phyloP scores from a whole-genome alignment of 768 basidiomycete genomes.

The Suillus luteus region DNA sequence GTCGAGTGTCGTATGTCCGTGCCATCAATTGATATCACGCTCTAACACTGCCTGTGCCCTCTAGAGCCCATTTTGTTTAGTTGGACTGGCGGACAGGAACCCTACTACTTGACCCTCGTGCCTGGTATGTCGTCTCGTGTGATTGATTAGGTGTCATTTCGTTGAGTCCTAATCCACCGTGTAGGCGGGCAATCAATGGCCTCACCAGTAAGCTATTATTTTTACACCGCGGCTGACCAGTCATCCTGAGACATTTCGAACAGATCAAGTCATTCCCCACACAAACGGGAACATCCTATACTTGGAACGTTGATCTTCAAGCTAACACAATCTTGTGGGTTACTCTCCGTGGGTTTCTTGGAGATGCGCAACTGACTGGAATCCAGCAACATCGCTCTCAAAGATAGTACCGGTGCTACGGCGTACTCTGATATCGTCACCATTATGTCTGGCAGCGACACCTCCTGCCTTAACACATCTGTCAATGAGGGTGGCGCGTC shows the following conservation, averaged over 20 bases:
- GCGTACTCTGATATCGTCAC: conserved; percentile 56
- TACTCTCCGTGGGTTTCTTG: neutral
- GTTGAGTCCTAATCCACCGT: neutral
- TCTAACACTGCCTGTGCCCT: conserved; percentile 12
- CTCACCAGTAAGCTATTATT: conserved; percentile 44
- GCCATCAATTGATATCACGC: neutral
- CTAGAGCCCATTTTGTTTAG: conserved; percentile 60
- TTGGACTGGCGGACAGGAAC: conserved; percentile 53
- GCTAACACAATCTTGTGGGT: conserved; percentile 51
- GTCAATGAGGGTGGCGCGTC: conserved; percentile 18
- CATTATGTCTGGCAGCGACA: conserved; percentile 39
- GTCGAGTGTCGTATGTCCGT: conserved; percentile 52
- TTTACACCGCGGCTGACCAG: conserved; percentile 11
- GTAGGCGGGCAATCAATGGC: conserved; percentile 56
- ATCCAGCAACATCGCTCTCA: conserved; percentile 53
- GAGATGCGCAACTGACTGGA: neutral
- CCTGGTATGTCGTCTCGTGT: conserved; percentile 49
- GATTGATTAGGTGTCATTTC: neutral
- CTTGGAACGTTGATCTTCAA: conserved; percentile 57
- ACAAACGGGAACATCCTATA: conserved; percentile 43
- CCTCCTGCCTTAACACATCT: conserved; percentile 30
- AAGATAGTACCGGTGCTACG: conserved; percentile 56
- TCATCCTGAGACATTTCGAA: conserved; percentile 18
- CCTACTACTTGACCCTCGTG: conserved; percentile 61
- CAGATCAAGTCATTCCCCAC: conserved; percentile 58